Conservation (phyloP, 2,329 filamentous ascomycete species). For the Aaosphaeria pasadenensis region DNA sequence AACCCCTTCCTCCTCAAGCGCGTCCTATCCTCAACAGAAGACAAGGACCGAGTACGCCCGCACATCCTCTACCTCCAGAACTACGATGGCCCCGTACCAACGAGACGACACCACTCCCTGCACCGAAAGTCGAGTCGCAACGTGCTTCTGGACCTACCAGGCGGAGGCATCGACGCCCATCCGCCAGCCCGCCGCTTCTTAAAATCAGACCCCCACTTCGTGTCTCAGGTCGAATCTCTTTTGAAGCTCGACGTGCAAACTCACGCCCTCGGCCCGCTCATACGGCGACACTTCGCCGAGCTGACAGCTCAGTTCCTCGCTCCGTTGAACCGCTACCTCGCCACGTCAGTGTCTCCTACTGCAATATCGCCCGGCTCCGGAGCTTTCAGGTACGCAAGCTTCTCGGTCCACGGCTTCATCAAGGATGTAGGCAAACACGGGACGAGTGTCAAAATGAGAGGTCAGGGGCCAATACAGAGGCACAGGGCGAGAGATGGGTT, state of each 20-base stretch:
- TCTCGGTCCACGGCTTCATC: constrained; percentile 36
- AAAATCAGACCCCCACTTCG: constrained; percentile 33
- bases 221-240: constrained; percentile 32
- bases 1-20: constrained; percentile 43
- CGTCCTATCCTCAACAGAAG: constrained; percentile 32
- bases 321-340: constrained; percentile 40
- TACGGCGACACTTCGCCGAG: constrained; percentile 42
- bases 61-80: constrained; percentile 39
- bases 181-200: constrained; percentile 36
- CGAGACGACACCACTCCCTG: constrained; percentile 35
- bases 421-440: constrained; percentile 38
- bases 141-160: constrained; percentile 37
- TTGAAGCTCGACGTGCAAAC: constrained; percentile 30
- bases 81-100: constrained; percentile 32
- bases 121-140: constrained; percentile 35
- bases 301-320: constrained; percentile 40
- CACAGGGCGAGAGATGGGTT: constrained; percentile 34
- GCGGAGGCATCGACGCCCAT: constrained; percentile 38
- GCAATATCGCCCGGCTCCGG: constrained; percentile 30
- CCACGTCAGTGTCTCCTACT: constrained; percentile 23
- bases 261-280: constrained; percentile 32
- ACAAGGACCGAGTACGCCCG: constrained; percentile 29
- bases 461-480: constrained; percentile 35
- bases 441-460: constrained; percentile 37
- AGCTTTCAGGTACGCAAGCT: constrained; percentile 37